Percentiles rank a stretch among this genome's conserved stretches.
Conservation (phyloP, 345 rosid genomes). For the Eucalyptus curtisii region DNA sequence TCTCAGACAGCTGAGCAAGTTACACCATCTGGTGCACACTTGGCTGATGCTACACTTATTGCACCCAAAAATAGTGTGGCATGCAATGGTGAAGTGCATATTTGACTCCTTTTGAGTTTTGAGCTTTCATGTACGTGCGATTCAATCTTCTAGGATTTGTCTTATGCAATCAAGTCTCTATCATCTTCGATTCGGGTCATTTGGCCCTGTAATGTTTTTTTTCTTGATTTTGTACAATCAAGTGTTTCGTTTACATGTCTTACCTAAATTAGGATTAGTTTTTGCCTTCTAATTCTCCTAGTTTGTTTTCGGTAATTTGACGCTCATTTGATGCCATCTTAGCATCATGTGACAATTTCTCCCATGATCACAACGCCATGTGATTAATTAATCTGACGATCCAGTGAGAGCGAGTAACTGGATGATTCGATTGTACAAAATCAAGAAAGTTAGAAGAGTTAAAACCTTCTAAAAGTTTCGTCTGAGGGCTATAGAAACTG, state of each 20-base stretch:
- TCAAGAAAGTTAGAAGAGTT: not conserved
- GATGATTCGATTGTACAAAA: not conserved
- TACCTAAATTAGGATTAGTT: not conserved
- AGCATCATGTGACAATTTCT: not conserved
- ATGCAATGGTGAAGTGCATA: not conserved
- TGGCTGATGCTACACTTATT: not conserved
- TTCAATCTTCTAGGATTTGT: not conserved
- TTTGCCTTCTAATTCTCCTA: not conserved
- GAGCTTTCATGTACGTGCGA: not conserved
- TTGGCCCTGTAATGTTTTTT: not conserved
- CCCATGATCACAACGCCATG: not conserved
- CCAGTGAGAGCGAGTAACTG: not conserved
- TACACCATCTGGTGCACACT: not conserved
- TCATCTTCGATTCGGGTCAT: not conserved
- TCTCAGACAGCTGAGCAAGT: not conserved
- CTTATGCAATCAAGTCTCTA: not conserved
- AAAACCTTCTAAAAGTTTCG: not conserved
- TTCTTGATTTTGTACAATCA: not conserved
- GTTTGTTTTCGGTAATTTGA: not conserved
- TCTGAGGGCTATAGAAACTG: not conserved
- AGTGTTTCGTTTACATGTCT: not conserved
- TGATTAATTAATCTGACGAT: not conserved
- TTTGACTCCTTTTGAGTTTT: not conserved
- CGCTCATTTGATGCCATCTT: not conserved
- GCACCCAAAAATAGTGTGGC: not conserved